Evolutionary conservation across 345 rosid species (phyloP).

Genomic region (Syzygium oleosum): DNA sequence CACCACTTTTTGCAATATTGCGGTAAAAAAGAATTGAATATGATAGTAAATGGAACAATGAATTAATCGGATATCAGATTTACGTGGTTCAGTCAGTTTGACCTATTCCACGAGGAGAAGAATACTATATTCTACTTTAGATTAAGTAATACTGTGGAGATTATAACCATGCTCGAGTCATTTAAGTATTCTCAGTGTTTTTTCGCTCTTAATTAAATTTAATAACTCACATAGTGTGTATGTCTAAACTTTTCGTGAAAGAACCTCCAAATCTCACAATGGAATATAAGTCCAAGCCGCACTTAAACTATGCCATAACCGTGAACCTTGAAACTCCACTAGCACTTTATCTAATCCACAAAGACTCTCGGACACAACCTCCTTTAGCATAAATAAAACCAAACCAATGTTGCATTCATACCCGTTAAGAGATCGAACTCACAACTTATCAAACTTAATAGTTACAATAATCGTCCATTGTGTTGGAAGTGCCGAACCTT

Average conservation of each 20-base stretch:
- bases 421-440: neutral
- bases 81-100: neutral
- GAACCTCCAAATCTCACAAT: neutral
- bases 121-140: neutral
- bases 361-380: neutral
- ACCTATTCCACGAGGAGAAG: neutral
- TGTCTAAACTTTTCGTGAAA: neutral
- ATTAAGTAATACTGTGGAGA: neutral
- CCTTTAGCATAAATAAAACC: neutral
- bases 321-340: neutral
- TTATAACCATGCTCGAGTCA: neutral
- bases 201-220: neutral
- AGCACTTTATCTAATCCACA: neutral
- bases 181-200: neutral
- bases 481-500: no score
- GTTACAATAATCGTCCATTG: no score
- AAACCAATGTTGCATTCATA: neutral
- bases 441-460: neutral
- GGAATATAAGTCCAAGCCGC: neutral
- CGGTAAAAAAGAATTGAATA: neutral
- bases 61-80: neutral
- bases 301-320: neutral
- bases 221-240: neutral
- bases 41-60: neutral
- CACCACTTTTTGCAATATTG: neutral